Evolutionary conservation across 2,329 filamentous ascomycete genomes (phyloP).

Genomic region (Diaporthe caulivora): DNA sequence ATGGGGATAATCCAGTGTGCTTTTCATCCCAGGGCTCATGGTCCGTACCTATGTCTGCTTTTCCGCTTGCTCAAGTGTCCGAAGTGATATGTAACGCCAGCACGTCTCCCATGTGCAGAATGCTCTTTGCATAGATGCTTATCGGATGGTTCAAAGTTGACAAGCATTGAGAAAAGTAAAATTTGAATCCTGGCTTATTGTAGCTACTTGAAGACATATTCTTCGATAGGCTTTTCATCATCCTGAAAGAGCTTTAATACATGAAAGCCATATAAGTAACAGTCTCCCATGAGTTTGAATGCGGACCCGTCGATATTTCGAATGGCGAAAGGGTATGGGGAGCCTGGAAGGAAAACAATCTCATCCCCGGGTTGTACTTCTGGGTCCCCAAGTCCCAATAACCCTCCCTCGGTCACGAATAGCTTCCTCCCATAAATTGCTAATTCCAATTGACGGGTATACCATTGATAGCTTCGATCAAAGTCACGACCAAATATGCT

Average conservation of each 20-base stretch:
- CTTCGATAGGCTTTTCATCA: background rate
- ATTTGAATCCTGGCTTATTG: no score
- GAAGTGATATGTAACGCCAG: no score
- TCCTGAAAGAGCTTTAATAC: background rate
- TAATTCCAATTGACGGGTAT: background rate
- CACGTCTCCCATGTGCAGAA: no score
- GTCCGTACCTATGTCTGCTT: no score
- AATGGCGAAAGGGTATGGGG: background rate
- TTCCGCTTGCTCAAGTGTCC: no score
- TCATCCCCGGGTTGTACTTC: slow-evolving; percentile 45
- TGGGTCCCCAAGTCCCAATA: slow-evolving; percentile 2
- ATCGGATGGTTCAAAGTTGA: no score
- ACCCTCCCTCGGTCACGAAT: slow-evolving; percentile 21
- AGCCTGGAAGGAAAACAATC: slow-evolving; percentile 36
- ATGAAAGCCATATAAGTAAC: background rate
- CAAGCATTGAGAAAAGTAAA: no score
- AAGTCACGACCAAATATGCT: no score
- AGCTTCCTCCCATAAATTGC: background rate
- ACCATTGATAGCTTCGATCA: background rate
- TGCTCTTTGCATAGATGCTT: no score
- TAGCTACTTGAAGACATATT: background rate
- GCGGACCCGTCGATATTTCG: background rate
- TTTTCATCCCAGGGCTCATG: no score
- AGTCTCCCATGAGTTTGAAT: background rate
- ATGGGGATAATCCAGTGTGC: no score